These are phyloP conservation scores for Cordyceps cicadae DNA, from an alignment of 2,329 filamentous ascomycete genomes.

Conservation along the genomic window DNA sequence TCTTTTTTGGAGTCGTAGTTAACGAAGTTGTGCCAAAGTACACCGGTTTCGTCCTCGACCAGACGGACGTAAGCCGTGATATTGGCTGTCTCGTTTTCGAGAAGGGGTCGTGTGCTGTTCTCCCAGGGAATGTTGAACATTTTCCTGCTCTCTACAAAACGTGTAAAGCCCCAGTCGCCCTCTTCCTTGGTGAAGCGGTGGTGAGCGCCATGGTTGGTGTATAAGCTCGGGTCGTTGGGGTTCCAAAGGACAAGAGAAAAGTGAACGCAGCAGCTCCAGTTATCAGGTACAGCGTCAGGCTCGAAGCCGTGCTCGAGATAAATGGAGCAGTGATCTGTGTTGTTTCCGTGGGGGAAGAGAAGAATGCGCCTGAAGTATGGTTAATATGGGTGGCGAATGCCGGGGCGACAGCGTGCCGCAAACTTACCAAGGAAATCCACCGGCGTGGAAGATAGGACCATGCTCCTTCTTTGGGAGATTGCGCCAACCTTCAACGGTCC, in stretches of 20 bases:
- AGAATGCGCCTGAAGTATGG: slow-evolving; percentile 65
- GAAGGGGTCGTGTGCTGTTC: slow-evolving; percentile 56
- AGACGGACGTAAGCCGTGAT: slow-evolving; percentile 77
- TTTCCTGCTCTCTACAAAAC: slow-evolving; percentile 79
- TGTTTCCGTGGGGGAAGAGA: slow-evolving; percentile 92
- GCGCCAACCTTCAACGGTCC: slow-evolving; percentile 82
- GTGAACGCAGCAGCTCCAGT: slow-evolving; percentile 95
- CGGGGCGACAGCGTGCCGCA: not conserved
- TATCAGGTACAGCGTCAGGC: slow-evolving; percentile 64
- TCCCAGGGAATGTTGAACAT: slow-evolving; percentile 78
- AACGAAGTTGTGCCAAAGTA: slow-evolving; percentile 83
- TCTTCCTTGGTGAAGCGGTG: slow-evolving; percentile 96
- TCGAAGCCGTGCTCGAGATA: slow-evolving; percentile 94
- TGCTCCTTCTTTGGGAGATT: slow-evolving; percentile 70
- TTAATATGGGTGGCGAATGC: slow-evolving; percentile 11
- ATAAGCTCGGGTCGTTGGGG: slow-evolving; percentile 80
- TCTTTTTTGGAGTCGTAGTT: slow-evolving; percentile 99
- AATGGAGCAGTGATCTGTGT: slow-evolving; percentile 86
- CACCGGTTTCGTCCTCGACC: slow-evolving; percentile 79
- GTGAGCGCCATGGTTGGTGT: slow-evolving; percentile 73
- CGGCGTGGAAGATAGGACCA: slow-evolving; percentile 80
- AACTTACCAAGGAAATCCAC: slow-evolving; percentile 74
- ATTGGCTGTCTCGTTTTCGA: slow-evolving; percentile 69
- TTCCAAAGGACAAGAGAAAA: slow-evolving; percentile 95
- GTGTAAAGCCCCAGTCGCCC: slow-evolving; percentile 97